Percentiles rank a stretch among this genome's conserved stretches.
Conservation (phyloP, 768 basidiomycete species). For the Amylocystis lapponica region DNA sequence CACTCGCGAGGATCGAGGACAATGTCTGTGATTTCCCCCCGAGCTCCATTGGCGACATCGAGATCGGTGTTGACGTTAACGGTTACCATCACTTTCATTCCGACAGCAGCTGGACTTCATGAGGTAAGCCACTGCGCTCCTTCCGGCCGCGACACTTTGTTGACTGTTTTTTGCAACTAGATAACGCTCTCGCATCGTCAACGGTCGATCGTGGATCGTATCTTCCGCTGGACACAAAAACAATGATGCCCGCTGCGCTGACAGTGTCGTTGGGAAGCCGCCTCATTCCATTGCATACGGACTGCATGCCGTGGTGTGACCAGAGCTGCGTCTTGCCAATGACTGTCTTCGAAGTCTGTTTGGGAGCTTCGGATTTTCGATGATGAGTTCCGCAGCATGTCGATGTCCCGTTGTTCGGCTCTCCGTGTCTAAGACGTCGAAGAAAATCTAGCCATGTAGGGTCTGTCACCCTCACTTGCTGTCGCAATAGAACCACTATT, state of each 20-base stretch:
- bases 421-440: slow-evolving; percentile 20
- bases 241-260: slow-evolving; percentile 7
- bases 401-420: slow-evolving; percentile 20
- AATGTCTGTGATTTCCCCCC: slow-evolving; percentile 29
- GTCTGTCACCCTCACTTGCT: slow-evolving; percentile 33
- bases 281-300: slow-evolving; percentile 32
- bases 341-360: slow-evolving; percentile 19
- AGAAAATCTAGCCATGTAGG: slow-evolving; percentile 27
- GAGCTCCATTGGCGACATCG: slow-evolving; percentile 35
- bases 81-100: slow-evolving; percentile 37
- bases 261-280: slow-evolving; percentile 17
- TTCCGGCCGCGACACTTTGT: neutral
- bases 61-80: slow-evolving; percentile 35
- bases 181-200: slow-evolving; percentile 11
- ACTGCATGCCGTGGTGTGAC: slow-evolving; percentile 35
- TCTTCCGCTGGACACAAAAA: slow-evolving; percentile 30
- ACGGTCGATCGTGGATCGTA: slow-evolving; percentile 5
- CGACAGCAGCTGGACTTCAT: slow-evolving; percentile 21
- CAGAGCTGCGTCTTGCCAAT: slow-evolving; percentile 30
- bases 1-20: slow-evolving; percentile 28
- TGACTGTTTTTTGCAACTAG: slow-evolving; percentile 1
- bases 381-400: slow-evolving; percentile 20
- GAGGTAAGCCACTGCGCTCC: slow-evolving; percentile 7
- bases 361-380: slow-evolving; percentile 6
- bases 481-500: slow-evolving; percentile 29